Evolutionary conservation across 1,284 basidiomycete species (phyloP).

Genomic region (Ganoderma meredithae): DNA sequence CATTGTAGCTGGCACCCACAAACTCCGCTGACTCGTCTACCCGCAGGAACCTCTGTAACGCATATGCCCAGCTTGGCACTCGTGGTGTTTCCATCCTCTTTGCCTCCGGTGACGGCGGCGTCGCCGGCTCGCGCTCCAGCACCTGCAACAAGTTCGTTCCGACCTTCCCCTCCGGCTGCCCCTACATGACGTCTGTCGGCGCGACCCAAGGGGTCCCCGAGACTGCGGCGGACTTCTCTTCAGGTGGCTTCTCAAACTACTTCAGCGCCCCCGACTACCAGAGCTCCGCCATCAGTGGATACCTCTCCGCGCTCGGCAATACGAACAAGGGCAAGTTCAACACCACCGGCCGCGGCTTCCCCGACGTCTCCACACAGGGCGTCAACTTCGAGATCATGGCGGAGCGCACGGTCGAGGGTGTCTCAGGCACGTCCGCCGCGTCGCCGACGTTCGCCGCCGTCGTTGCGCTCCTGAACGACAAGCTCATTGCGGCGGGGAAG

Average conservation of each 20-base stretch:
- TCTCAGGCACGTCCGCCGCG: constrained; percentile 49
- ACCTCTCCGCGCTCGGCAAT: constrained; percentile 8
- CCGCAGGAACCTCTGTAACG: constrained; percentile 29
- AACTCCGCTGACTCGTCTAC: neutral
- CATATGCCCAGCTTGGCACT: constrained; percentile 54
- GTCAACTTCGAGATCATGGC: constrained; percentile 61
- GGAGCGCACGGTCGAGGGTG: constrained; percentile 50
- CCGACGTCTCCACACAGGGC: constrained; percentile 31
- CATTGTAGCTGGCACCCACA: too few species aligned
- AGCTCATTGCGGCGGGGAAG: constrained; percentile 57
- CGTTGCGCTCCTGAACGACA: constrained; percentile 67
- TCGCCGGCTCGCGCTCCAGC: constrained; percentile 62
- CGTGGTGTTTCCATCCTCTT: constrained; percentile 68
- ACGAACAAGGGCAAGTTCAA: constrained; percentile 58
- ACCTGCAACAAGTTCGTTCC: constrained; percentile 65
- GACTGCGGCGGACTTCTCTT: constrained; percentile 49
- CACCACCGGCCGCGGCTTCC: constrained; percentile 42
- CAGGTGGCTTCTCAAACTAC: constrained; percentile 44
- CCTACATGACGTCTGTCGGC: constrained; percentile 65
- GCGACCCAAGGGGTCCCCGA: constrained; percentile 58
- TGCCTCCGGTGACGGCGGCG: constrained; percentile 66
- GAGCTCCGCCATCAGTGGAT: constrained; percentile 17
- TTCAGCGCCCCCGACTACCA: constrained; percentile 28
- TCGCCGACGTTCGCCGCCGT: constrained; percentile 61
- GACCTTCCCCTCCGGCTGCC: constrained; percentile 72